phyloP scores from a whole-genome alignment of 345 rosid species.

The Gossypium australe region DNA sequence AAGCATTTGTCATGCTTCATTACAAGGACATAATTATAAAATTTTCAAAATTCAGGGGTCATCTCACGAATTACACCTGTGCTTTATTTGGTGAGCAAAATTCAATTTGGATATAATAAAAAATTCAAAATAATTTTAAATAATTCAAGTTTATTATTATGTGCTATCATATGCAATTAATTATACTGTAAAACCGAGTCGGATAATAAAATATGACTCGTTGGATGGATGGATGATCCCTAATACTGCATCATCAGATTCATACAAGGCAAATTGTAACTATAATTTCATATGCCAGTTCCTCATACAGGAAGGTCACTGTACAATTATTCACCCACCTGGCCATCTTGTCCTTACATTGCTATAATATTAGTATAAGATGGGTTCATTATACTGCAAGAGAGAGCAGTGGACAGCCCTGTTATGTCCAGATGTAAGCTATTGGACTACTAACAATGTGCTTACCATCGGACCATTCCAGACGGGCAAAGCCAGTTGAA shows the following conservation, averaged over 20 bases:
- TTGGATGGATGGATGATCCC: too few relatives aligned
- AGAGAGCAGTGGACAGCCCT: neutral
- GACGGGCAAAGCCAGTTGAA: conserved; percentile 38
- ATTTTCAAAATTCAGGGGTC: neutral
- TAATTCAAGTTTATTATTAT: too few relatives aligned
- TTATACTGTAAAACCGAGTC: too few relatives aligned
- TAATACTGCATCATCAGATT: too few relatives aligned
- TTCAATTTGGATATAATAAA: too few relatives aligned
- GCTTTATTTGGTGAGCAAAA: too few relatives aligned
- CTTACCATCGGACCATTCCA: conserved; percentile 57
- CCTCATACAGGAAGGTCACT: conserved; percentile 4
- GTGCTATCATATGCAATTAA: too few relatives aligned
- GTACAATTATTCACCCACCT: conserved; percentile 24
- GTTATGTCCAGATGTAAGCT: conserved; percentile 52
- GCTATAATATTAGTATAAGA: conserved; percentile 17
- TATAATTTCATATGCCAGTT: conserved; percentile 5
- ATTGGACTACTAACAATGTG: conserved; percentile 49
- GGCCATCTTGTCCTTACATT: neutral
- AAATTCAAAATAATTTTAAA: too few relatives aligned
- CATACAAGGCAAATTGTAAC: too few relatives aligned
- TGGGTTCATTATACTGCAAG: neutral
- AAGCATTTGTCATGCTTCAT: neutral
- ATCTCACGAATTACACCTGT: neutral
- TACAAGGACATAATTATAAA: neutral
- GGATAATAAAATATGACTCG: too few relatives aligned